Base-by-base conservation (phyloP, 768 basidiomycete species). In the Leccinum broughii region DNA sequence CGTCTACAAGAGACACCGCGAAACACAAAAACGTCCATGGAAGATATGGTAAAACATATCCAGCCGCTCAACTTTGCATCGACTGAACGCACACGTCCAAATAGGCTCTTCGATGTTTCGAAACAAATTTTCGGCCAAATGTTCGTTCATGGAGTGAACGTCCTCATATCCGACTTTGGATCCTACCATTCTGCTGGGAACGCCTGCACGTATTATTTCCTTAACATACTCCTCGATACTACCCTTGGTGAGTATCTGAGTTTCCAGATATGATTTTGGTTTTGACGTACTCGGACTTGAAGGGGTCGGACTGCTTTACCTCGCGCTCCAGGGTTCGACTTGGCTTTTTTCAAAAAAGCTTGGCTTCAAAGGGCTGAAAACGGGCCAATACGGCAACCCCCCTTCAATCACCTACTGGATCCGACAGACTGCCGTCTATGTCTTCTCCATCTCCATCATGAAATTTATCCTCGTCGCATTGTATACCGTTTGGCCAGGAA, bases 121-220 rank as follows among this genome's bases (percentile, higher is more conserved):
- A 97, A 97, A 73, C 95, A 98, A 78, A 77, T 97, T 56, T 81
- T 90, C 14, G 96, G 92, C 51, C 89, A 92, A 68, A 80, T 89
- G 78, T 89, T 91, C 67, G 85, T 94, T 4, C 92, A 95, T 69
- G 83, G 82, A 3, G 77, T 84, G 48, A 95, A 95, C 70, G 82
- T 94, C 22, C 76, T 93, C 37, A 85, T 93, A 54, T 94, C 94
- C 28, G 85, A 85, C 66, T 65, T 93, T 34, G 85, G 88, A 26
- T 93, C 94, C 1, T 77, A 85, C 46, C 80, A 85, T 58, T 83
- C 83, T 0, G 80, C 83, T 15, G 83, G 85, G 44, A 97, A 98
- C 72, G 93, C 96, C 5, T 98, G 96, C 65, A 88, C 90, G 28
- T 85, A 85, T 64, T 97, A 98, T 75, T 95, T 97, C 70, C 85